phyloP scores from a whole-genome alignment of 1,139 yeast genomes.

The Taiozyma onychis region DNA sequence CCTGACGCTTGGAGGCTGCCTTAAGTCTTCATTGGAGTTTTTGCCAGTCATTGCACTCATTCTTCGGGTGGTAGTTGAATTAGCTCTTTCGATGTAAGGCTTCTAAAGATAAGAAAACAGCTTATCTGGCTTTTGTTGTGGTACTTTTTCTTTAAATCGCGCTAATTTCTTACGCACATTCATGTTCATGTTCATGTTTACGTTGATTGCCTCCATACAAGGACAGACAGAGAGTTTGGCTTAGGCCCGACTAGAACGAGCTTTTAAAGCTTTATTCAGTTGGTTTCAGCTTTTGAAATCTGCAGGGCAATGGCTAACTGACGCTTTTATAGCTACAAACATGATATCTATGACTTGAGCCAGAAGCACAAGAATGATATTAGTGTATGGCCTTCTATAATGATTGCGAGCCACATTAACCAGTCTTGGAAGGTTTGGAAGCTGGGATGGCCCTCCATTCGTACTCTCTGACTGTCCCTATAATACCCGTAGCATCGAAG shows the following conservation, averaged over 20 bases:
- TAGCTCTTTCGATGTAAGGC: not conserved
- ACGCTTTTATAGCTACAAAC: not conserved
- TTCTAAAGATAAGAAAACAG: not conserved
- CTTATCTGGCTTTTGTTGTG: not conserved
- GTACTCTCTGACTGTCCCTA: slow-evolving; percentile 51
- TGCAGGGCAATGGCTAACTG: too few relatives aligned
- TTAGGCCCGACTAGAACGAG: too few relatives aligned
- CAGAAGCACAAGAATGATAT: not conserved
- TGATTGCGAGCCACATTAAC: too few relatives aligned
- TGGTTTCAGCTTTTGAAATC: too few relatives aligned
- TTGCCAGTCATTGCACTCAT: not conserved
- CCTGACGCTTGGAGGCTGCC: not conserved
- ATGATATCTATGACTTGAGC: not conserved
- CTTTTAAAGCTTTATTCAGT: too few relatives aligned
- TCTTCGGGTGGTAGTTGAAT: not conserved
- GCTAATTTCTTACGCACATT: not conserved
- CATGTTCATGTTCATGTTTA: too few relatives aligned
- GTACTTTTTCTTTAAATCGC: not conserved
- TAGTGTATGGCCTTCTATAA: too few relatives aligned
- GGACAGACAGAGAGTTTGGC: too few relatives aligned
- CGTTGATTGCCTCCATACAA: too few relatives aligned
- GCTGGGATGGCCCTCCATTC: slow-evolving; percentile 4
- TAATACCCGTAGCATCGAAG: slow-evolving; percentile 41
- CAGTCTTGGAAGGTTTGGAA: not conserved
- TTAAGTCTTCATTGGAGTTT: not conserved